Conservation (phyloP, 768 basidiomycete species). For the Naganishia antarctica region DNA sequence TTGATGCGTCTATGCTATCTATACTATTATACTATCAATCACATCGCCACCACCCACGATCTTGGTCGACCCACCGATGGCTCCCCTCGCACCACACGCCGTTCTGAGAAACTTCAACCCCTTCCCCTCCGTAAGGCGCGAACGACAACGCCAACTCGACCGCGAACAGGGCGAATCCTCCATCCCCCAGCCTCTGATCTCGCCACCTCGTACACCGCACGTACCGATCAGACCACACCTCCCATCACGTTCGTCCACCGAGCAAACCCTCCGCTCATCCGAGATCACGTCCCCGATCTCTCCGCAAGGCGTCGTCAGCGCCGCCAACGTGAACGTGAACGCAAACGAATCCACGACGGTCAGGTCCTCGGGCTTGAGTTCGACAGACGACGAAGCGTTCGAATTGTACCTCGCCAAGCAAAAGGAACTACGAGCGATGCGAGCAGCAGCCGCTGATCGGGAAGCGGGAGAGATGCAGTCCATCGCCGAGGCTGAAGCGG, state of each 20-base stretch:
- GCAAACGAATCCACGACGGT: not conserved
- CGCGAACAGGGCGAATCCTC: too few relatives aligned
- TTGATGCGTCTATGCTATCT: too few relatives aligned
- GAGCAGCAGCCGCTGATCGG: not conserved
- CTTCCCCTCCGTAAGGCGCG: constrained; percentile 17
- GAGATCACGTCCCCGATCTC: not conserved
- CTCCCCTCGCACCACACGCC: too few relatives aligned
- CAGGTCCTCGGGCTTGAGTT: not conserved
- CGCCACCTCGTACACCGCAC: not conserved
- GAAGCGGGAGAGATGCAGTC: not conserved
- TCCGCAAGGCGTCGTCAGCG: not conserved
- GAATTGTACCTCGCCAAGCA: constrained; percentile 8
- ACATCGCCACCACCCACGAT: too few relatives aligned
- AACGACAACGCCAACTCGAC: constrained; percentile 15
- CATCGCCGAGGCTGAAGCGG: not conserved
- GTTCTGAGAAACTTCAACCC: not conserved
- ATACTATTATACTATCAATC: too few relatives aligned
- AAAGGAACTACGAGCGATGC: constrained; percentile 10
- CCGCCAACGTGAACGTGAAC: not conserved
- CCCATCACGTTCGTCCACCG: not conserved
- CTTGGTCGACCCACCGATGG: too few relatives aligned
- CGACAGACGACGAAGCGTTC: constrained; percentile 20
- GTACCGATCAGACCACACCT: not conserved
- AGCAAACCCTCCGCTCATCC: constrained; percentile 12
- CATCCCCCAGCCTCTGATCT: too few relatives aligned